Percentiles rank a stretch among this genome's conserved stretches.
phyloP scores from a whole-genome alignment of 257 asterid species.

The Solanum phureja region DNA sequence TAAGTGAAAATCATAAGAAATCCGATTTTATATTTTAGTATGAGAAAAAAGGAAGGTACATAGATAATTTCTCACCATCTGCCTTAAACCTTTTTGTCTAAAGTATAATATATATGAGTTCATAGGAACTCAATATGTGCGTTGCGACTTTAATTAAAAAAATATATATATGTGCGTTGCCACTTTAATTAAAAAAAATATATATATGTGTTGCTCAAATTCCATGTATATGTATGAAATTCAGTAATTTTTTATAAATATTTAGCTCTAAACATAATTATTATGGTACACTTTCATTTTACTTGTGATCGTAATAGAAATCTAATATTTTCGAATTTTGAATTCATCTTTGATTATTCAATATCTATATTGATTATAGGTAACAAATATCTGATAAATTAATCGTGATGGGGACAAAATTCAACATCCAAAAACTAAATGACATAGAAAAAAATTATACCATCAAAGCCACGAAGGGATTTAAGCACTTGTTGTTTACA shows the following conservation, averaged over 20 bases:
- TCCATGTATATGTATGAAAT: background rate
- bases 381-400: background rate
- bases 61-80: background rate
- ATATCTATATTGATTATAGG: fast-evolving
- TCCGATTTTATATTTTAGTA: background rate
- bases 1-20: background rate
- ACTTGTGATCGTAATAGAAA: background rate
- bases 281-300: background rate
- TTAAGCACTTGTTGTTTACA: conserved; percentile 27
- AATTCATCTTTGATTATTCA: too few relatives aligned
- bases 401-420: background rate
- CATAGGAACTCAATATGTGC: background rate
- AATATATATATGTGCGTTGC: background rate
- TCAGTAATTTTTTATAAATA: background rate
- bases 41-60: background rate
- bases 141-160: too few relatives aligned
- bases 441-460: background rate
- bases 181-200: too few relatives aligned
- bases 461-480: conserved; percentile 33
- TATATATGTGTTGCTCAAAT: background rate
- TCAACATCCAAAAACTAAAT: background rate
- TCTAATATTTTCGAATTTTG: background rate
- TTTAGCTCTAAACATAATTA: background rate
- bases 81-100: background rate
- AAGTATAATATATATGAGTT: background rate